Evolutionary conservation across 768 basidiomycete genomes (phyloP).

Genomic region (Suillus hirtellus): DNA sequence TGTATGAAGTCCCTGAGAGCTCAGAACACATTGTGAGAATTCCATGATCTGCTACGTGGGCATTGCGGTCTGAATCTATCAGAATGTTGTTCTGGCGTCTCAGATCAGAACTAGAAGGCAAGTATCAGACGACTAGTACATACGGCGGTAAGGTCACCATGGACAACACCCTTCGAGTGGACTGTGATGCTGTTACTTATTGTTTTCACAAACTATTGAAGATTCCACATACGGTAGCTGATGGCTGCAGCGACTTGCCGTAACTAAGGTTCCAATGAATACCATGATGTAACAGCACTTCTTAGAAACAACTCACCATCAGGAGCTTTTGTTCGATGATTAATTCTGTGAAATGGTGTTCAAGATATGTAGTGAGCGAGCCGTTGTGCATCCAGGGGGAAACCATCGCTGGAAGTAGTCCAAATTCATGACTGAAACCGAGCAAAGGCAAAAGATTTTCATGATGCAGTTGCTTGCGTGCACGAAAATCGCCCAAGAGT

Average conservation of each 20-base stretch:
- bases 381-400: conserved; percentile 37
- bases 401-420: conserved; percentile 33
- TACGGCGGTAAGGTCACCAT: conserved; percentile 31
- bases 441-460: conserved; percentile 29
- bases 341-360: conserved; percentile 14
- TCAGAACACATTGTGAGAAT: too few relatives aligned
- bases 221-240: conserved; percentile 8
- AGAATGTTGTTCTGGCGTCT: too few relatives aligned
- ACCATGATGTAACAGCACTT: neutral
- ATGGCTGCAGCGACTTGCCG: conserved; percentile 20
- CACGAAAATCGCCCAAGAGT: conserved; percentile 19
- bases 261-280: neutral
- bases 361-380: conserved; percentile 26
- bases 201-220: neutral
- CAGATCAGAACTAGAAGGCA: neutral
- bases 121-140: conserved; percentile 6
- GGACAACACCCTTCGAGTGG: conserved; percentile 1
- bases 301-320: conserved; percentile 18
- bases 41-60: too few relatives aligned
- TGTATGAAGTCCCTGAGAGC: too few relatives aligned
- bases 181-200: neutral
- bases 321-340: conserved; percentile 7
- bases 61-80: too few relatives aligned
- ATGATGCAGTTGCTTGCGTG: conserved; percentile 32
- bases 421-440: conserved; percentile 32